Conservation (phyloP, 2,329 filamentous ascomycete species). For the Macroventuria anomochaeta region DNA sequence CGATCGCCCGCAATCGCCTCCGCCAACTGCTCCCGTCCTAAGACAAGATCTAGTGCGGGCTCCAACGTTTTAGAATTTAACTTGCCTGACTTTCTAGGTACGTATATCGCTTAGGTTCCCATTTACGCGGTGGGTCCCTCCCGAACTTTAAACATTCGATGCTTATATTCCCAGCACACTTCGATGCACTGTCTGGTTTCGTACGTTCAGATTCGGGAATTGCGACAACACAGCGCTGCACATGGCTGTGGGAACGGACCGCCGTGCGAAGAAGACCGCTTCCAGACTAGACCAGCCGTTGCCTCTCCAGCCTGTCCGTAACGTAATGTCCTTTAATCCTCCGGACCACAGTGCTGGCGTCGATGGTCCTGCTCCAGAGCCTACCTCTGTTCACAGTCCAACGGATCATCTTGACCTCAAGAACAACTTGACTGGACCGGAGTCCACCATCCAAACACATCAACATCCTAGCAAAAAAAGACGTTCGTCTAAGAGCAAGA, state of each 20-base stretch:
- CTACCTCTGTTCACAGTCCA: slow-evolving; percentile 30
- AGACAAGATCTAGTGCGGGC: slow-evolving; percentile 43
- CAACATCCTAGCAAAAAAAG: slow-evolving; percentile 44
- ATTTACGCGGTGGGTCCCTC: slow-evolving; percentile 27
- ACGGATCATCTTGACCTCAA: slow-evolving; percentile 31
- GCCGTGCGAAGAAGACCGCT: slow-evolving; percentile 44
- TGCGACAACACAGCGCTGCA: slow-evolving; percentile 40
- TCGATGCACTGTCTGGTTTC: slow-evolving; percentile 40
- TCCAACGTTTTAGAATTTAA: slow-evolving; percentile 45
- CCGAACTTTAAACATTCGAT: slow-evolving; percentile 36
- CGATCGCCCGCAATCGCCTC: slow-evolving; percentile 42
- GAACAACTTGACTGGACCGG: slow-evolving; percentile 28
- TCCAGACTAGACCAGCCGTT: slow-evolving; percentile 42
- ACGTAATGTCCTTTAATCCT: slow-evolving; percentile 47
- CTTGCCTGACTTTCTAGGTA: slow-evolving; percentile 39
- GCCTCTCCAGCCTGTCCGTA: slow-evolving; percentile 39
- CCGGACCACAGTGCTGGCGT: slow-evolving; percentile 37
- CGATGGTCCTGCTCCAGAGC: slow-evolving; percentile 33
- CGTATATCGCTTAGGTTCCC: slow-evolving; percentile 33
- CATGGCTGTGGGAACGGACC: slow-evolving; percentile 50
- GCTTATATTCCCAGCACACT: slow-evolving; percentile 36
- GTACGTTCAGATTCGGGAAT: slow-evolving; percentile 33
- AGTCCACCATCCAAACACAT: slow-evolving; percentile 26
- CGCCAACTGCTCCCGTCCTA: slow-evolving; percentile 40
- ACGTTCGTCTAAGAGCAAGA: slow-evolving; percentile 50